phyloP scores from a whole-genome alignment of 179 eudicot species.

The Amaranthus tricolor region DNA sequence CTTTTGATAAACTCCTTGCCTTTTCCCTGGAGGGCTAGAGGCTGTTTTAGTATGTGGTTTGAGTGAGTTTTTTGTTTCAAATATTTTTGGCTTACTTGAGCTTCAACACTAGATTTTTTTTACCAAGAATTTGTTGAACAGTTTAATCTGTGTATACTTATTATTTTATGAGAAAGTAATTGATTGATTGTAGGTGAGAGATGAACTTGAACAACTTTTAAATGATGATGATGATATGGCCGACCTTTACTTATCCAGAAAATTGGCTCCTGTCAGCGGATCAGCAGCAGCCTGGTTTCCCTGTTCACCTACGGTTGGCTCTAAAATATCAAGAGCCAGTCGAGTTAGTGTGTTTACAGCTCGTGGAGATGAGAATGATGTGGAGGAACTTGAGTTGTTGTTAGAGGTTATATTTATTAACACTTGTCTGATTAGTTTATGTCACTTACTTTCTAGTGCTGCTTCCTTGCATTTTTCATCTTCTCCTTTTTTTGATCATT shows the following conservation, averaged over 20 bases:
- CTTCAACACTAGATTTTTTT: too few species aligned
- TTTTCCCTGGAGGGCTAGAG: too few species aligned
- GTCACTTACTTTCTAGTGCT: background rate
- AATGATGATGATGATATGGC: constrained; percentile 99
- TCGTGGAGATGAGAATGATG: constrained; percentile 88
- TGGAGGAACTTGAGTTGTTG: constrained; percentile 93
- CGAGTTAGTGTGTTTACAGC: constrained; percentile 69
- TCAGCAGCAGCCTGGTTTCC: constrained; percentile 68
- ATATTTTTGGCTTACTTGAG: too few species aligned
- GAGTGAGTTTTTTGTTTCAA: too few species aligned
- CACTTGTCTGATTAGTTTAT: background rate
- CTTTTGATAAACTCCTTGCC: too few species aligned
- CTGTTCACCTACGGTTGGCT: constrained; percentile 72
- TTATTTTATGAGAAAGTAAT: background rate
- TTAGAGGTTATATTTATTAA: constrained; percentile 55
- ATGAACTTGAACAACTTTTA: constrained; percentile 93
- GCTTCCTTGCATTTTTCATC: background rate
- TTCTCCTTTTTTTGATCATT: background rate
- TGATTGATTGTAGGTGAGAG: constrained; percentile 63
- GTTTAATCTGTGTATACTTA: background rate
- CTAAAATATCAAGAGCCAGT: constrained; percentile 85
- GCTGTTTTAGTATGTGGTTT: too few species aligned
- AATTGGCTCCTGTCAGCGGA: constrained; percentile 67
- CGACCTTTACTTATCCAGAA: constrained; percentile 91
- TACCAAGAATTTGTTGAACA: background rate